Evolutionary conservation across 2,329 filamentous ascomycete species (phyloP).

Genomic region (Colletotrichum musicola): DNA sequence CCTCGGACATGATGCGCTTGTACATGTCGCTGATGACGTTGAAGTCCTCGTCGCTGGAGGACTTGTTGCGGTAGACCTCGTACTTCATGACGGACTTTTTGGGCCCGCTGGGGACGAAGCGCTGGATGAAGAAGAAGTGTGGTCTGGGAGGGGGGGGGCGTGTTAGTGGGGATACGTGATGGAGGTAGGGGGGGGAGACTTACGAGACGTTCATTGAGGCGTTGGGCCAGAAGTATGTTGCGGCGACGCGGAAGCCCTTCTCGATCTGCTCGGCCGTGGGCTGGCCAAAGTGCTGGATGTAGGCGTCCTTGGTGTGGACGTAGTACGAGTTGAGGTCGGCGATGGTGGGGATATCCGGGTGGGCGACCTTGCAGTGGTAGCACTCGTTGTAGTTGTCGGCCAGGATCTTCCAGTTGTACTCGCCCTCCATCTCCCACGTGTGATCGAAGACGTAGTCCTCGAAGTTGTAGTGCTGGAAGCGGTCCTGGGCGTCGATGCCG

Average conservation of each 20-base stretch:
- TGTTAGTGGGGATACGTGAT: constrained; percentile 9
- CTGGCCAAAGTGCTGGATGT: constrained; percentile 64
- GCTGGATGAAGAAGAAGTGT: constrained; percentile 75
- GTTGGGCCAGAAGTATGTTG: constrained; percentile 65
- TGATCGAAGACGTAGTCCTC: constrained; percentile 69
- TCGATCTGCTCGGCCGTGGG: constrained; percentile 61
- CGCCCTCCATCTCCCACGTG: constrained; percentile 67
- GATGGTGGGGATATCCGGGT: constrained; percentile 69
- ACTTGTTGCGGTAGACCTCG: constrained; percentile 73
- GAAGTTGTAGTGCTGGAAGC: constrained; percentile 61
- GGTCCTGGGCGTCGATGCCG: constrained; percentile 58
- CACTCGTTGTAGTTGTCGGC: constrained; percentile 77
- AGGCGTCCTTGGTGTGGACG: constrained; percentile 60
- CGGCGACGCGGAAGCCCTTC: constrained; percentile 58
- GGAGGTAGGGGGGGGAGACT: constrained; percentile 42
- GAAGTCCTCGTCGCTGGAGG: constrained; percentile 70
- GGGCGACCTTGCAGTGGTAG: constrained; percentile 72
- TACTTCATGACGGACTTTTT: constrained; percentile 68
- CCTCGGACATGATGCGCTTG: constrained; percentile 73
- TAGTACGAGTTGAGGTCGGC: constrained; percentile 68
- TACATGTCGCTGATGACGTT: constrained; percentile 69
- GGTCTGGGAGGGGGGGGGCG: constrained; percentile 55
- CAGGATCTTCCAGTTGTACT: constrained; percentile 72
- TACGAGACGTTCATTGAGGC: constrained; percentile 64
- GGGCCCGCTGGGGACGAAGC: constrained; percentile 68